Conservation (phyloP, 768 basidiomycete species). For the Glaciozyma antarctica region DNA sequence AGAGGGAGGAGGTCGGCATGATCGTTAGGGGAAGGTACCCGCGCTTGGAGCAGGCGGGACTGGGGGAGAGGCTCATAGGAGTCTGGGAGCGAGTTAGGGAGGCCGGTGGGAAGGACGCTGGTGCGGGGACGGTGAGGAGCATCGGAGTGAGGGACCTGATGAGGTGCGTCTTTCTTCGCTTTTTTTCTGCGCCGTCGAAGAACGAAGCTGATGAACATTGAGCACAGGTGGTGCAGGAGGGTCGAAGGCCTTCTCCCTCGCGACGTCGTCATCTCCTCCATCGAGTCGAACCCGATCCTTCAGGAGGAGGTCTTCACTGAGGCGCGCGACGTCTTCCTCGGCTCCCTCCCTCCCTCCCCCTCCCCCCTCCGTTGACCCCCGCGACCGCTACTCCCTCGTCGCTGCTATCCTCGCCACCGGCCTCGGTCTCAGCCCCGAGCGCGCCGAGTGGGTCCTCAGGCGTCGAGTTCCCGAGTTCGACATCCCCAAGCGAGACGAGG, state of each 20-base stretch:
- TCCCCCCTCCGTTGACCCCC: conserved; percentile 49
- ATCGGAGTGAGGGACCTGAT: conserved; percentile 51
- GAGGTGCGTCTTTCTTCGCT: conserved; percentile 10
- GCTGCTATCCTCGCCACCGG: conserved; percentile 16
- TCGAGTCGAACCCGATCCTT: conserved; percentile 62
- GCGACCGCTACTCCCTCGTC: conserved; percentile 25
- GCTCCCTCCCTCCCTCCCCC: conserved; percentile 40
- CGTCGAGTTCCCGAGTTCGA: conserved; percentile 59
- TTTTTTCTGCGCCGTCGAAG: background rate
- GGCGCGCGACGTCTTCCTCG: conserved; percentile 81
- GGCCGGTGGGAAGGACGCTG: conserved; percentile 37
- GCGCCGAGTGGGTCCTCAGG: conserved; percentile 59
- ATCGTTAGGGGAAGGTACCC: conserved; percentile 65
- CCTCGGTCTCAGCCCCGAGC: conserved; percentile 48
- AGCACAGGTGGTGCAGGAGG: conserved; percentile 73
- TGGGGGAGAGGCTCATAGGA: conserved; percentile 50
- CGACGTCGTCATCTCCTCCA: conserved; percentile 40
- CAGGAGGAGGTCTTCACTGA: conserved; percentile 84
- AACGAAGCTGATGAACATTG: background rate
- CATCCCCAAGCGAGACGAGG: conserved; percentile 59
- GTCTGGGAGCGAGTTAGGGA: conserved; percentile 60
- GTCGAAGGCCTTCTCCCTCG: conserved; percentile 54
- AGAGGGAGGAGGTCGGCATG: conserved; percentile 54
- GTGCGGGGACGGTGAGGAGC: conserved; percentile 26
- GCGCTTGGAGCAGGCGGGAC: conserved; percentile 46